phyloP scores from a whole-genome alignment of 2,329 filamentous ascomycete genomes.

The Cylindrodendrum hubeiense region DNA sequence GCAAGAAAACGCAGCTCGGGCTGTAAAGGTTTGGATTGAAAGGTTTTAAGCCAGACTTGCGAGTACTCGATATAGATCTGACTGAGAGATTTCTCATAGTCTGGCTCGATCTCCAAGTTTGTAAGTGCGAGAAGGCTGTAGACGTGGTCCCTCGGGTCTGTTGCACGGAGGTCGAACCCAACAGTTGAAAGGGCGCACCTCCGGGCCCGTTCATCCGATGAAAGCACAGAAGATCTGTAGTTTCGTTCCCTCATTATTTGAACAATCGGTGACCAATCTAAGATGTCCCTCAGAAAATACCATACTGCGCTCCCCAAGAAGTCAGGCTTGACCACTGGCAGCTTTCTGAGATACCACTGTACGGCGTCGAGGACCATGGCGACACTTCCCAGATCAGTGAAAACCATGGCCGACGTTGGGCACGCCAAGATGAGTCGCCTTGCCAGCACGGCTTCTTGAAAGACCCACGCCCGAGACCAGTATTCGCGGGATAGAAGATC shows the following conservation, averaged over 20 bases:
- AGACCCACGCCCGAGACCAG: conserved; percentile 6
- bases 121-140: neutral
- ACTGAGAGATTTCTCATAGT: neutral
- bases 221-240: neutral
- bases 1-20: neutral
- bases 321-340: neutral
- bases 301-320: conserved; percentile 7
- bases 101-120: neutral
- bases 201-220: neutral
- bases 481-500: conserved; percentile 4
- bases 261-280: neutral
- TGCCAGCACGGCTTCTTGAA: conserved; percentile 8
- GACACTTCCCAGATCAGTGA: neutral
- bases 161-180: neutral
- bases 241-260: neutral
- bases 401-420: conserved; percentile 8
- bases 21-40: neutral
- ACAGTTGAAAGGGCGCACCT: neutral
- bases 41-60: neutral
- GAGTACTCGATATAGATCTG: neutral
- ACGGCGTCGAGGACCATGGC: neutral
- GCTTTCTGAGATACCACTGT: neutral
- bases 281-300: conserved; percentile 8
- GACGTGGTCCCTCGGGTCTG: neutral
- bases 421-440: conserved; percentile 2